phyloP scores from a whole-genome alignment of 106 monocot species.

The Acanthochlamys bracteata region DNA sequence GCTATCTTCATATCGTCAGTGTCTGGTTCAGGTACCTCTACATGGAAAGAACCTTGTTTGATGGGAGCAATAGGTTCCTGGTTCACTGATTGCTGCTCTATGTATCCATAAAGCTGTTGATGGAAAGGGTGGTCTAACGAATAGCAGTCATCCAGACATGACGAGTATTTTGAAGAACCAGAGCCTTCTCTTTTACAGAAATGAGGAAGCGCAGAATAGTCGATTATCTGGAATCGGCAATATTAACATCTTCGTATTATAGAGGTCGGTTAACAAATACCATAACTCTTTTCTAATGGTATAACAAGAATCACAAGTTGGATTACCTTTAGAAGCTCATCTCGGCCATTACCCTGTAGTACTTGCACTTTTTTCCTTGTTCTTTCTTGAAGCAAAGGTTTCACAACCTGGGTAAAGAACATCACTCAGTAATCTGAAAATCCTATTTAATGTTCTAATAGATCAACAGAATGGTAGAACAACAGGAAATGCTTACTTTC shows the following conservation, averaged over 20 bases:
- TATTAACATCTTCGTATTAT: too few species aligned
- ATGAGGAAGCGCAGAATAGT: slow-evolving; percentile 69
- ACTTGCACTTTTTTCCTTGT: slow-evolving; percentile 38
- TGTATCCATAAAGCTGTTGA: slow-evolving; percentile 65
- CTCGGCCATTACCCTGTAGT: slow-evolving; percentile 28
- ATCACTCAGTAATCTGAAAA: neutral
- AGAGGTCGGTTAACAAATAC: neutral
- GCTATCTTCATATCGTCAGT: slow-evolving; percentile 36
- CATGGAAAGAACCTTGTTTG: slow-evolving; percentile 76
- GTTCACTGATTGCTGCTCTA: slow-evolving; percentile 30
- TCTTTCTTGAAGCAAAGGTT: slow-evolving; percentile 63
- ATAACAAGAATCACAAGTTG: neutral
- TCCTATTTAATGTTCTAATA: neutral
- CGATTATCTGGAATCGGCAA: slow-evolving; percentile 55
- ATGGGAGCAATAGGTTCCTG: slow-evolving; percentile 8
- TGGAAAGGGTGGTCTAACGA: slow-evolving; percentile 80
- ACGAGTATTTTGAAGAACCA: slow-evolving; percentile 42
- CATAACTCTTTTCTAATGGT: neutral
- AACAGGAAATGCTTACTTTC: slow-evolving; percentile 46
- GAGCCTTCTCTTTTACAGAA: slow-evolving; percentile 81
- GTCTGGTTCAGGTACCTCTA: slow-evolving; percentile 58
- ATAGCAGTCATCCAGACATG: slow-evolving; percentile 36
- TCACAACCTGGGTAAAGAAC: slow-evolving; percentile 59
- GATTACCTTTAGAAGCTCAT: slow-evolving; percentile 36
- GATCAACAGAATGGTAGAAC: neutral